phyloP scores from a whole-genome alignment of 2,329 filamentous ascomycete species.

The Aspergillus novofumigatus region DNA sequence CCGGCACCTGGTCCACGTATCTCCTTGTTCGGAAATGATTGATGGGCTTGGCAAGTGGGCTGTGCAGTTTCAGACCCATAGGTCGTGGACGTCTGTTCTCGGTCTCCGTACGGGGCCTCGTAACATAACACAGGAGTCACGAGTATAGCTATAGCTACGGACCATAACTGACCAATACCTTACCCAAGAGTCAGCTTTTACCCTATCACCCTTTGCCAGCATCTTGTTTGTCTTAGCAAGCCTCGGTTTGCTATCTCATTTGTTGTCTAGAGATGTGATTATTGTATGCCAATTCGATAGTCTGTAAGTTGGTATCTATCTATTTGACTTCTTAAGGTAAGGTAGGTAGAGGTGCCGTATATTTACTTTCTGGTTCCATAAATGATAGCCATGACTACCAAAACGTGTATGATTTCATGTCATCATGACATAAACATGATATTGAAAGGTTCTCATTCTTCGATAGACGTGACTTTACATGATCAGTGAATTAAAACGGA shows the following conservation, averaged over 20 bases:
- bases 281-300: no score
- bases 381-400: not conserved
- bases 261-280: no score
- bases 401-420: not conserved
- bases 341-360: not conserved
- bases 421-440: not conserved
- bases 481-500: not conserved
- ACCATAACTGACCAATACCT: no score
- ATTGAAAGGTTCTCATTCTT: not conserved
- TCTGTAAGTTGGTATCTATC: no score
- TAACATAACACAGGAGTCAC: not conserved
- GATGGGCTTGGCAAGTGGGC: constrained; percentile 3
- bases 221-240: no score
- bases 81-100: not conserved
- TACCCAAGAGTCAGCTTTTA: no score
- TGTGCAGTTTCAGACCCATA: constrained; percentile 1
- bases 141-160: no score
- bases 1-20: not conserved
- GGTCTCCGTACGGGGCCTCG: not conserved
- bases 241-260: no score
- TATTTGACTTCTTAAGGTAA: no score
- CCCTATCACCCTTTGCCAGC: no score
- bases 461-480: not conserved
- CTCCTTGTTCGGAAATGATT: not conserved
- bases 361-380: no score